Evolutionary conservation across 139 green algal genomes (phyloP).

Genomic region (Chlamydomonas asymmetrica): DNA sequence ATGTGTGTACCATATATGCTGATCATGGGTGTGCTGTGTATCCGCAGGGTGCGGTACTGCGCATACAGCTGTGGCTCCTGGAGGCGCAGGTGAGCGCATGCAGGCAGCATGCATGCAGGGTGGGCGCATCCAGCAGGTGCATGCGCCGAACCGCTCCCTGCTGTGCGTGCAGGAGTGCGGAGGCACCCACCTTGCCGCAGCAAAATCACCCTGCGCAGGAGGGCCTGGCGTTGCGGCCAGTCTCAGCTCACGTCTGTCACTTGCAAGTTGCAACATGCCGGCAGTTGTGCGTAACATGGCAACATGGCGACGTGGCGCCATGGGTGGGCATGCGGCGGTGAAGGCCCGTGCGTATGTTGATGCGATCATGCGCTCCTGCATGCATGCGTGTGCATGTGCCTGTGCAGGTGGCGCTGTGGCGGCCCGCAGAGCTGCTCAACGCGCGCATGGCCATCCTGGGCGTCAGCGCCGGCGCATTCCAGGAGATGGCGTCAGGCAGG

Average conservation of each 20-base stretch:
- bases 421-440: conserved; percentile 23
- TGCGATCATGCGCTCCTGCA: neutral
- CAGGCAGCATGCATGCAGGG: neutral
- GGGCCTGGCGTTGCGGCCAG: no score
- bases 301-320: neutral
- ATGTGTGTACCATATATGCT: no score
- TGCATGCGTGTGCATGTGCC: neutral
- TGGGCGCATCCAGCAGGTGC: neutral
- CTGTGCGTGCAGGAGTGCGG: no score
- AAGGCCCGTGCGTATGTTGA: neutral
- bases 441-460: conserved; percentile 18
- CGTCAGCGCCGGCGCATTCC: neutral
- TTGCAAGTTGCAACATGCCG: neutral
- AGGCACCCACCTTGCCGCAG: neutral
- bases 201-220: no score
- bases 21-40: no score
- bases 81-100: neutral
- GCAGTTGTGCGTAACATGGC: neutral
- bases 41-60: conserved; percentile 7
- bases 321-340: neutral
- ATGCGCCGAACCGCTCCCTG: neutral
- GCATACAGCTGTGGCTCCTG: conserved; percentile 10
- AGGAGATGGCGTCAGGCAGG: no score
- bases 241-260: neutral
- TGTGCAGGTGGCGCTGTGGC: conserved; percentile 20